Base-by-base conservation (phyloP, 2,329 filamentous ascomycete species). In the Penicillium rolfsii region DNA sequence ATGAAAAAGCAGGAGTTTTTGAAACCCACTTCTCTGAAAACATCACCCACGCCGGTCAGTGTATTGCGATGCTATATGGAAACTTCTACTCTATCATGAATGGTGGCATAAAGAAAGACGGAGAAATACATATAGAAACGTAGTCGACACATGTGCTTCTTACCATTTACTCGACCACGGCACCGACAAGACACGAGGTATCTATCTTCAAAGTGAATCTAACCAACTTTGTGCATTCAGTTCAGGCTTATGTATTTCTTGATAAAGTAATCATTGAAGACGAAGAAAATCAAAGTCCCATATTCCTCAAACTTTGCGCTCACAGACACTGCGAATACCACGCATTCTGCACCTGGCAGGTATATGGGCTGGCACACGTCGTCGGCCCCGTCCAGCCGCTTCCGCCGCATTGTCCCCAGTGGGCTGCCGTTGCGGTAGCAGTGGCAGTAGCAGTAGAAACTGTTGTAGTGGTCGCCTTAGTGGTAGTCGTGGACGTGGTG, bases 271-370 rank as follows among this genome's bases (percentile, higher is more conserved):
- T 16, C 4, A 35, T 35, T 16, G 22, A 7, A n/a, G n/a, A 52
- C 14, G 19, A 52, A 14, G n/a, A 5, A 24, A 22, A 9, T 33
- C 49, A 5, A 24, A 22, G n/a, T 33, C 49, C 30, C 5, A 24
- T 36, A 26, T 52, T 52, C 14, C 49, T 36, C n/a, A 36, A 14
- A 22, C 19, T 36, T 52, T 19, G 24, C 11, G 30, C 28, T 55
- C 71, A 73, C 56, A 76, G 52, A 57, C 77, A 79, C 67, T 79
- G 76, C 11, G 72, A 77, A 62, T 79, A 79, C 54, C 69, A 79
- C 6, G 71, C 66, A 56, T 73, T 76, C 61, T 67, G 57, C 22
- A 60, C 63, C n/a, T 71, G 65, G 67, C 76, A 79, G 26, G 70
- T 75, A 48, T 70, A 74, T 7, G 71, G 71, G 57, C 71, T 69